Evolutionary conservation across 2,329 filamentous ascomycete genomes (phyloP), one percentile per base, ranked within the genome.

Genomic region (Ceratocystis huliohia): DNA sequence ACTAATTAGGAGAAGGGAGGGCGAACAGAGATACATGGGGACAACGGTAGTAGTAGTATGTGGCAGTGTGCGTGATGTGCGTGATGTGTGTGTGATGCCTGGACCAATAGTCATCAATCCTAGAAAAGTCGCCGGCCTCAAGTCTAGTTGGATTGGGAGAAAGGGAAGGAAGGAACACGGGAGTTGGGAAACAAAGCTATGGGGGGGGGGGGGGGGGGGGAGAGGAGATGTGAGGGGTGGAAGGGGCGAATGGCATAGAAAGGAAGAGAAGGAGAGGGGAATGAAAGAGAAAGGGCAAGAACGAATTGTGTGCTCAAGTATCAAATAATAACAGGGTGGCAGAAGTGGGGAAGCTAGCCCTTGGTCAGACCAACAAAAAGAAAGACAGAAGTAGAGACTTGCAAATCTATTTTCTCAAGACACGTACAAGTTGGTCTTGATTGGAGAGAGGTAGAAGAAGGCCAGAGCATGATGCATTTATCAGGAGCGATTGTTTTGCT

Each of bases 71-170:
- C 37, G 37, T 41, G 37, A 41, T 41, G 37, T 41, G 37, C 37
- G 37, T 41, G 37, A 50, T 50, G 20, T 22, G 20, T 50, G 46
- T 28, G 53, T n/a, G 2, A 37, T 37, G 15, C 22, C 56, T 59
- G 17, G n/a, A n/a, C 6, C 56, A 30, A 37, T 37, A 20, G 28
- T 17, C 28, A 59, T 33, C 33, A 59, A 28, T 20, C 56, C 13
- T 37, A 20, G 56, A 37, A 59, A 59, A 59, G 28, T 59, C 28
- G 56, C 56, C 28, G 56, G 56, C 30, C 22, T 53, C 48, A 53
- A 28, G 48, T 28, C 10, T 25, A 53, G 56, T 25, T 53, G n/a
- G 48, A 20, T n/a, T 59, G 56, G 28, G 22, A 59, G 56, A 59
- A n/a, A 25, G 15, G 7, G 13, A 25, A 22, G 48, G 20, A 53